Evolutionary conservation across 805 yeast genomes (phyloP), one percentile per base, ranked within the genome.

Genomic region (Clavispora fructus): DNA sequence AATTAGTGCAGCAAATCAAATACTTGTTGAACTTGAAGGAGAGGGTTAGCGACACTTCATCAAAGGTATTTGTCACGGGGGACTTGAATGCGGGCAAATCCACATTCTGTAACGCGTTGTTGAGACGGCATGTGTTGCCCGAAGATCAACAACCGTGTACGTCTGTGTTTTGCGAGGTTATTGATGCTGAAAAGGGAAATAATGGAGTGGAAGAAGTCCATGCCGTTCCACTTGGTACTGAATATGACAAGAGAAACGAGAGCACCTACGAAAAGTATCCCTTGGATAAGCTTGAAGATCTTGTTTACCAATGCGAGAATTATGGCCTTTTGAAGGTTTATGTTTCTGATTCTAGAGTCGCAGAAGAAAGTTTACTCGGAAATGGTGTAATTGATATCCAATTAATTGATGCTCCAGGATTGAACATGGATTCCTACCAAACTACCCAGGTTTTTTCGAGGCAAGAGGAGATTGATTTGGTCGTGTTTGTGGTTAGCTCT

Each of bases 101-200:
- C 1, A 87, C 96, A 1, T 89, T 94, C 57, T 94, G 99, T 65
- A 94, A 94, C 61, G 92, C 97, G 1, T 69, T 94, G 35, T 68
- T 94, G 48, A 74, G 91, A 54, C 76, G 94, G 43, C 78, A 80
- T 42, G 66, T 94, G 3, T 67, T 94, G 41, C 99, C 99, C 0
- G 96, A 87, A 59, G 99, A 94, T 65, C 99, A 94, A 60, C 96
- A 94, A 61, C 99, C 99, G 2, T 90, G 97, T 58, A 94, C 99
- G 0, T 83, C 87, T 50, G 97, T 94, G 0, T 95, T 95, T 59
- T 91, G 97, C 62, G 99, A 95, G 65, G 92, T 95, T 7, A 71
- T 87, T 27, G 97, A 94, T 63, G 88, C 90, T 10, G 70, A 80
- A 17, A 62, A 60, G 26, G 87, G 82, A 39, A 92, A 92, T 60